These are phyloP conservation scores for Thuidium tamariscinum DNA, from an alignment of 225 moss, liverwort and hornwort genomes.

Conservation along the genomic window DNA sequence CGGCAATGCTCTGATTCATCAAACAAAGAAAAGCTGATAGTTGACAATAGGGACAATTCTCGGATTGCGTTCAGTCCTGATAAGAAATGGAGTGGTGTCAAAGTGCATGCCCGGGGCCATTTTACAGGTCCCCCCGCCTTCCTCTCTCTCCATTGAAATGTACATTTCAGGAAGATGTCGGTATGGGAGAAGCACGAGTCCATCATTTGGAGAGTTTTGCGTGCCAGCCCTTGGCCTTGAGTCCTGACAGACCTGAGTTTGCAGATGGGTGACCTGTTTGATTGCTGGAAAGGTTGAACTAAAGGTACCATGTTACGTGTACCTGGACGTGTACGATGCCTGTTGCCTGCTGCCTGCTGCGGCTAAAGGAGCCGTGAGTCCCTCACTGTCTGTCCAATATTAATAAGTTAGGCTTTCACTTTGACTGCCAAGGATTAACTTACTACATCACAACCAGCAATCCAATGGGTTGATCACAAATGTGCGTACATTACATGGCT, in stretches of 20 bases:
- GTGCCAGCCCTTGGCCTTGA: too few species aligned
- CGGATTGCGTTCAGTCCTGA: background rate
- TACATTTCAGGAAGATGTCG: background rate
- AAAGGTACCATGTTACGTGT: background rate
- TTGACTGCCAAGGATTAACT: background rate
- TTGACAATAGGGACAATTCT: background rate
- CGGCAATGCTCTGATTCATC: background rate
- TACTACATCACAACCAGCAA: too few species aligned
- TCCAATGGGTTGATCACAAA: too few species aligned
- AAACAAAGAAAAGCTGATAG: background rate
- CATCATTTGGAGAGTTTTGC: background rate
- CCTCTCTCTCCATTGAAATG: background rate
- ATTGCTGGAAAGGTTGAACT: background rate
- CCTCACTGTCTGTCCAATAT: background rate
- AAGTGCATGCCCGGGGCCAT: background rate
- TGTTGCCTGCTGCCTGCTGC: background rate
- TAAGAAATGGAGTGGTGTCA: background rate
- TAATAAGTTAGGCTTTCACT: background rate
- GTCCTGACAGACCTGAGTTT: background rate
- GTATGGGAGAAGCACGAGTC: background rate
- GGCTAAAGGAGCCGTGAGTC: background rate
- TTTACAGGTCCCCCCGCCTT: fast-evolving
- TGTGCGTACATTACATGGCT: background rate
- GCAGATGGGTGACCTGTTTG: background rate
- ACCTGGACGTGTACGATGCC: background rate